phyloP scores from a whole-genome alignment of 78 protist genomes.

The Dictyostelium capitatum region DNA sequence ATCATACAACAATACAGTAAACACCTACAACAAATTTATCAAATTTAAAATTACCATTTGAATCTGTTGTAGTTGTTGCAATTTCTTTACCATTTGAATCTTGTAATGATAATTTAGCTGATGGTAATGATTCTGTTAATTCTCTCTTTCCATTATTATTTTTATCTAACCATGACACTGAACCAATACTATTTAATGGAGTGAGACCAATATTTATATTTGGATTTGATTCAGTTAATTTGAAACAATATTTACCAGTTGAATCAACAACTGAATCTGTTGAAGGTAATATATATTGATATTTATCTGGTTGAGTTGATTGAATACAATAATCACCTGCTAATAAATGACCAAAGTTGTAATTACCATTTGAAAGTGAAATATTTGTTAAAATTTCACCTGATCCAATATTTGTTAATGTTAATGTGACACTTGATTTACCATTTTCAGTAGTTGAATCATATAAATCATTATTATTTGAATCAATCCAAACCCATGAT shows the following conservation, averaged over 20 bases:
- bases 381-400: background rate
- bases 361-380: background rate
- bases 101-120: background rate
- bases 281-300: background rate
- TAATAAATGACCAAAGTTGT: background rate
- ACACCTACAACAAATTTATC: background rate
- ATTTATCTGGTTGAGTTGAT: conserved; percentile 11
- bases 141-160: background rate
- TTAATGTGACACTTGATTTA: background rate
- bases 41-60: background rate
- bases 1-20: background rate
- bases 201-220: background rate
- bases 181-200: background rate
- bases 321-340: conserved; percentile 40
- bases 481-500: conserved; percentile 15
- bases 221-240: background rate
- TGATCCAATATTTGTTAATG: background rate
- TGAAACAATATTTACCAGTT: conserved; percentile 13
- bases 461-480: background rate
- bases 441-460: background rate
- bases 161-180: background rate
- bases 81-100: conserved; percentile 7
- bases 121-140: conserved; percentile 3
- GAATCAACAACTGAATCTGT: conserved; percentile 21
- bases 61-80: background rate